Evolutionary conservation across 2,329 filamentous ascomycete species (phyloP).

Genomic region (Neurospora sp.): DNA sequence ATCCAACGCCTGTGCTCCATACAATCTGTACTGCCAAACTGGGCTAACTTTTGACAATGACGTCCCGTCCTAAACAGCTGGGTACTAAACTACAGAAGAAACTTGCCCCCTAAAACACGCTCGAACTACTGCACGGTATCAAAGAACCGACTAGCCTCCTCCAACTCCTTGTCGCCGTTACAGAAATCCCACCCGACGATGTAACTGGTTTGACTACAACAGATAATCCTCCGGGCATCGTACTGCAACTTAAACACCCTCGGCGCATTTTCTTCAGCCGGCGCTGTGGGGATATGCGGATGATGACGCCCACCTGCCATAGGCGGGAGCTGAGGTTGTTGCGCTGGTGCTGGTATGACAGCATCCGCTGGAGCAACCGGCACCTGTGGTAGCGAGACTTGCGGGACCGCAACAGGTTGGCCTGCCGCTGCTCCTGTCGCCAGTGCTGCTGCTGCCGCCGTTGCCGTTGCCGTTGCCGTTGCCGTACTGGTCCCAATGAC

Average conservation of each 20-base stretch:
- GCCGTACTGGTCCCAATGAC: not conserved
- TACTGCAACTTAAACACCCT: conserved; percentile 96
- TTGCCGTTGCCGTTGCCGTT: not conserved
- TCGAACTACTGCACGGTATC: conserved; percentile 43
- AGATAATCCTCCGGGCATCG: conserved; percentile 85
- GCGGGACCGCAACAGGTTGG: not conserved
- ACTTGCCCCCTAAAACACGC: not conserved
- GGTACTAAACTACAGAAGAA: not conserved
- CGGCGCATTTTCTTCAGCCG: conserved; percentile 31
- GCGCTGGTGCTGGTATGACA: not conserved
- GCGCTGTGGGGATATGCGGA: conserved; percentile 12
- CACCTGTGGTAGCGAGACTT: not conserved
- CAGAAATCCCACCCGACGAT: conserved; percentile 99
- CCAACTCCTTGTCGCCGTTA: conserved; percentile 70
- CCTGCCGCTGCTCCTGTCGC: not conserved
- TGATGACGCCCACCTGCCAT: conserved; percentile 8
- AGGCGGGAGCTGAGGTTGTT: conserved; percentile 4
- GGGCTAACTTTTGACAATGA: not conserved
- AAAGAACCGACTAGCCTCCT: conserved; percentile 72
- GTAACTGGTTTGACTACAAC: conserved; percentile 80
- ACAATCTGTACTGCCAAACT: not conserved
- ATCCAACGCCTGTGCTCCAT: not conserved
- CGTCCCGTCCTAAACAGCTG: not conserved
- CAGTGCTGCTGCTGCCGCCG: not conserved
- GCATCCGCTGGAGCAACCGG: not conserved